phyloP scores from a whole-genome alignment of 106 monocot genomes.

The Dendrobium huoshanense region DNA sequence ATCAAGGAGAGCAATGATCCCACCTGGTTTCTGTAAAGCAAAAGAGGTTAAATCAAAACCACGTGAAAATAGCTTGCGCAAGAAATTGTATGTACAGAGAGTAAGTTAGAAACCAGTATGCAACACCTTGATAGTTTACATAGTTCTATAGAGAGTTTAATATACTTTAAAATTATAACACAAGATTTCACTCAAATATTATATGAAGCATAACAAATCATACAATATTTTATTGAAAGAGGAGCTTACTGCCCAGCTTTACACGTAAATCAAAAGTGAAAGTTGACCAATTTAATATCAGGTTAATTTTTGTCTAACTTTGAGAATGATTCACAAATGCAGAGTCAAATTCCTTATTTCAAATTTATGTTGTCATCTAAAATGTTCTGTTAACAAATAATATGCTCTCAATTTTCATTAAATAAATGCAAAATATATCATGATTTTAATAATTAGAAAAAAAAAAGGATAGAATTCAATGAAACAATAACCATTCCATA shows the following conservation, averaged over 20 bases:
- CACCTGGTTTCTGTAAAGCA: slow-evolving; percentile 79
- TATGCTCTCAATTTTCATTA: not conserved
- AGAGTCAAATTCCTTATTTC: not conserved
- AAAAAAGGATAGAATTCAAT: not conserved
- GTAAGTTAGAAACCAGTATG: not conserved
- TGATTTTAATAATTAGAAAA: not conserved
- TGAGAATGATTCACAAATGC: not conserved
- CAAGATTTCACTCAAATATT: not conserved
- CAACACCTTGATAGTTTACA: no score
- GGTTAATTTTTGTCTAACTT: not conserved
- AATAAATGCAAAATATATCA: not conserved
- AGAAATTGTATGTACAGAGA: not conserved
- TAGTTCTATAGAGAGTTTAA: not conserved
- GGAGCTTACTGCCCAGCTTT: not conserved
- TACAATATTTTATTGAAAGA: not conserved
- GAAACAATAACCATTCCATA: not conserved
- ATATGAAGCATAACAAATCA: not conserved
- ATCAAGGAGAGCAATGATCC: slow-evolving; percentile 84
- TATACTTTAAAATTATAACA: not conserved
- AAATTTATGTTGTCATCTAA: not conserved
- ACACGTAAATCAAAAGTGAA: not conserved
- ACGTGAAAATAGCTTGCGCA: not conserved
- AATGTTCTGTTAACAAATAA: not conserved
- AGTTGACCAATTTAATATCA: not conserved
- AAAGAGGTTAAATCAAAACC: not conserved